Evolutionary conservation across 108 stramenopile species (phyloP).

Genomic region (Seminavis robusta): DNA sequence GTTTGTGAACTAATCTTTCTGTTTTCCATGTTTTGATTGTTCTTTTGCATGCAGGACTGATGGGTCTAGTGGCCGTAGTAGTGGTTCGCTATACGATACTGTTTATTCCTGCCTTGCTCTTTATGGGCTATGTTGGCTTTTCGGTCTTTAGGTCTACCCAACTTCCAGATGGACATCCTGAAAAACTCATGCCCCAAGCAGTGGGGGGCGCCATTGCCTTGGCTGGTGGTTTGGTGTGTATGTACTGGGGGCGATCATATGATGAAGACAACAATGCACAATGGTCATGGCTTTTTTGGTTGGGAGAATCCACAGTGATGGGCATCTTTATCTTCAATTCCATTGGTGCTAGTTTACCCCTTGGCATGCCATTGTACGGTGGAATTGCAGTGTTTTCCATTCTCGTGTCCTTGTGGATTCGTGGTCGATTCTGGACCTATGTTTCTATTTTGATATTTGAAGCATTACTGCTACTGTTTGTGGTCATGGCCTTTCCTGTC

Average conservation of each 20-base stretch:
- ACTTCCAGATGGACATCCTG: not conserved
- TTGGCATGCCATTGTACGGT: not conserved
- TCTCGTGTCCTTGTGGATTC: conserved; percentile 65
- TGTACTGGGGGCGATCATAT: conserved; percentile 48
- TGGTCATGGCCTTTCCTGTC: conserved; percentile 76
- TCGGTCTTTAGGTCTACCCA: conserved; percentile 21
- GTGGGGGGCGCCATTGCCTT: conserved; percentile 52
- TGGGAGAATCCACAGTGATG: conserved; percentile 77
- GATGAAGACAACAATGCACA: not conserved
- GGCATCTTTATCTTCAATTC: conserved; percentile 77
- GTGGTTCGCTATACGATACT: conserved; percentile 53
- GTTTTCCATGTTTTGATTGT: not conserved
- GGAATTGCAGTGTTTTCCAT: conserved; percentile 31
- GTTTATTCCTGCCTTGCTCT: conserved; percentile 44
- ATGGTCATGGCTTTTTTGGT: conserved; percentile 32
- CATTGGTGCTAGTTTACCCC: conserved; percentile 5
- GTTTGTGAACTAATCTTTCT: not conserved
- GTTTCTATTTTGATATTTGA: conserved; percentile 56
- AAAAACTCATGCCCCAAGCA: conserved; percentile 17
- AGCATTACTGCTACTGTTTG: conserved; percentile 55
- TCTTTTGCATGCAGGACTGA: conserved; percentile 30
- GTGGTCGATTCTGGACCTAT: conserved; percentile 81
- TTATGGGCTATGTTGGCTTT: conserved; percentile 53
- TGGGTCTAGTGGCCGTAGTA: conserved; percentile 56
- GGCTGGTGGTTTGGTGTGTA: conserved; percentile 59